Base-by-base conservation (phyloP, 257 asterid species). In the Henckelia pumila region DNA sequence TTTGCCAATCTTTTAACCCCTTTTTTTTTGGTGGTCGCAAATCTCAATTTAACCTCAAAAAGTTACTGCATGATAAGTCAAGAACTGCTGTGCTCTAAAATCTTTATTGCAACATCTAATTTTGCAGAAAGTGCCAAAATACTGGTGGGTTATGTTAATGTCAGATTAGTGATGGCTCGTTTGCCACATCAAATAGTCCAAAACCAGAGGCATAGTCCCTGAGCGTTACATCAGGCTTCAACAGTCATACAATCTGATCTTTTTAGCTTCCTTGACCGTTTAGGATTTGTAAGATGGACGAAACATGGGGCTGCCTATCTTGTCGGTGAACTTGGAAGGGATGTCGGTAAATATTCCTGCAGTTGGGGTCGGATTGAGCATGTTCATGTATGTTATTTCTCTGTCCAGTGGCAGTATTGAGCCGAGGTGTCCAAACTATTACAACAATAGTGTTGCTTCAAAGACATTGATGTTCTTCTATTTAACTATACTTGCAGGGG, bases 261-360 rank as follows among this genome's bases (percentile, higher is more conserved):
- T 88, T 6, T 77, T 77, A 28, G 89, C 71, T 6, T 96, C 97
- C 72, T 88, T 89, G 14, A 72, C 73, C 72, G 88, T 92, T 81
- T 75, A 85, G 2, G 95, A 78, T 78, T 89, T 92, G 2, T 66
- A 32, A 6, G 83, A 84, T 1, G 93, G 96, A 2, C 67, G 78
- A 10, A 68, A 92, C 72, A 70, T 72, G 14, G 86, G 75, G 6
- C 95, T 85, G 63, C 83, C 86, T 35, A 96, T 89, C 75, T 81
- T 88, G 21, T 93, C 82, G 10, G 93, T 89, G 78, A 86, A 92
- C 81, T 92, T 88, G 74, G 98, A 92, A 76, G 86, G 97, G 63
- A 78, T 89, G 75, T 55, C 74, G 53, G 85, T 60, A 82, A 89
- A 88, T n/a, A 69, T 44, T 35, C 96, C 97, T 17, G 97, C 97